Evolutionary conservation across 352 stramenopile genomes (phyloP), one percentile per base, ranked within the genome.

Genomic region (Phytophthora fragariae): DNA sequence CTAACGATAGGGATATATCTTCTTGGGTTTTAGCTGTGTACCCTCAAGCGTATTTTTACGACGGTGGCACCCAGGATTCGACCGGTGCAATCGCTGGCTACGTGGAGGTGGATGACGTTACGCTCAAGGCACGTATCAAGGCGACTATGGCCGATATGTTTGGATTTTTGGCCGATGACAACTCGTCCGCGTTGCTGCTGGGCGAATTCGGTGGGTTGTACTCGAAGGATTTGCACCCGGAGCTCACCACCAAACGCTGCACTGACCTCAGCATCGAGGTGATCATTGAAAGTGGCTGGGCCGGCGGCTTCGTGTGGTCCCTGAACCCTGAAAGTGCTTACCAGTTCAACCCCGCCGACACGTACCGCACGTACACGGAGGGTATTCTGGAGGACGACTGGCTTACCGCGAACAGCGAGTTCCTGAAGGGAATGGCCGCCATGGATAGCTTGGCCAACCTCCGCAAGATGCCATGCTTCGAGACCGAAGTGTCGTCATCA

Each of bases 71-170:
- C 1, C 54, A 80, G 6, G 75, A 57, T 8, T 65, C 68, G 7
- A 73, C 65, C 5, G 76, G 75, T 21, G 80, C 67, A 0, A 78
- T 88, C 19, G 14, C 73, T 3, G 81, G 76, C 24, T 86, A 88
- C 50, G 76, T 85, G 2, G 88, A 94, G 55, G 68, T 94, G 17
- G 72, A 80, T 41, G 75, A 92, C 58, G 68, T 73, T 27, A 83
- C 73, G 3, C 63, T 94, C 1, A 76, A 81, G 5, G 31, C 55
- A 5, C 84, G 80, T 2, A 73, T 94, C 17, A 80, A 83, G 59
- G 85, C 57, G 3, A 89, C 88, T 37, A 89, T 89, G 61, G 69
- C 82, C 35, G 75, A 89, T 55, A 93, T 94, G 88, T 91, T 93
- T 75, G 85, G 85, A 14, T 92, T 84, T 62, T 67, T 94, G 52